Evolutionary conservation across 352 stramenopile genomes (phyloP).

Genomic region (Globisporangium recalcitrans): DNA sequence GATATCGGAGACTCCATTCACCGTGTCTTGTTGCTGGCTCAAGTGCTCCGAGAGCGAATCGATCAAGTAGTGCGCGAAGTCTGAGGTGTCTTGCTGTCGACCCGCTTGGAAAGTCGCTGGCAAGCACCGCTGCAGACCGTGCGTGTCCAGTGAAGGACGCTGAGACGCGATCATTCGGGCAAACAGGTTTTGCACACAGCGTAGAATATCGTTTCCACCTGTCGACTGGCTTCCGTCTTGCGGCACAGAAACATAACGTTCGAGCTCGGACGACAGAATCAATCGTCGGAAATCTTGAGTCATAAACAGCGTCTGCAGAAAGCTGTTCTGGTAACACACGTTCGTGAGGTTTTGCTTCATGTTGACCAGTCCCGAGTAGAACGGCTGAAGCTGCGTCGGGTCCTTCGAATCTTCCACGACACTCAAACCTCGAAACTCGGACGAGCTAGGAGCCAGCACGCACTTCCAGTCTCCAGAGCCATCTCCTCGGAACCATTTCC

Average conservation of each 20-base stretch:
- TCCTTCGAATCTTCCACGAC: conserved; percentile 32
- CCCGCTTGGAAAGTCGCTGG: conserved; percentile 73
- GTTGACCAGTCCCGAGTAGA: conserved; percentile 83
- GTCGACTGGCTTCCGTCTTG: conserved; percentile 21
- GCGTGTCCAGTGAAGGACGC: conserved; percentile 53
- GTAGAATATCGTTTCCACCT: conserved; percentile 39
- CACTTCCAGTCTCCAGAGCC: conserved; percentile 81
- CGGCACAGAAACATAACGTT: conserved; percentile 32
- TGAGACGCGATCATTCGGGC: conserved; percentile 67
- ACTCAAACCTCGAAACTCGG: conserved; percentile 66
- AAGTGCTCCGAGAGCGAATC: conserved; percentile 73
- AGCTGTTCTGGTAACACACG: conserved; percentile 90
- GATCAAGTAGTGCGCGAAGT: conserved; percentile 86
- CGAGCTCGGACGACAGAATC: conserved; percentile 52
- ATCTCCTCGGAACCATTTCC: conserved; percentile 84
- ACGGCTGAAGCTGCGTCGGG: conserved; percentile 44
- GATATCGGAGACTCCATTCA: conserved; percentile 57
- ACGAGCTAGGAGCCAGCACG: conserved; percentile 35
- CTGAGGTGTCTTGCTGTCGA: conserved; percentile 80
- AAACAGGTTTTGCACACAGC: conserved; percentile 69
- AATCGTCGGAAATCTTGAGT: conserved; percentile 76
- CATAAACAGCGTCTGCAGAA: conserved; percentile 85
- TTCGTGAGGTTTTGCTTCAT: conserved; percentile 89
- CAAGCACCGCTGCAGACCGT: conserved; percentile 67
- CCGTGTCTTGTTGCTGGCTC: conserved; percentile 49